Base-by-base conservation (phyloP, 768 basidiomycete genomes). In the Vararia minispora region DNA sequence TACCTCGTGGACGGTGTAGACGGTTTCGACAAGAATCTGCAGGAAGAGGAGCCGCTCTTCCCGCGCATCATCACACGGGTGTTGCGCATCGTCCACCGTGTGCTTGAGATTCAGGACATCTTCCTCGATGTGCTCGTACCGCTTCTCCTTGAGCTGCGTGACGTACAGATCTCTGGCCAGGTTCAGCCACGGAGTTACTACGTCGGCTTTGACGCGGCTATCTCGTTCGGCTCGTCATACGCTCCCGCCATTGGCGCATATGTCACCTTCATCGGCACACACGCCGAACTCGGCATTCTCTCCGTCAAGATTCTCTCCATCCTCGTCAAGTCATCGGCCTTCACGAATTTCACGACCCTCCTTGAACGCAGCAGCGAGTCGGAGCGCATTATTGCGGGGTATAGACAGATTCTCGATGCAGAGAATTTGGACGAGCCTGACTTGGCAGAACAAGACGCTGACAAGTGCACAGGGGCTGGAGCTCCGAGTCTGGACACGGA, bases 81-180 rank as follows among this genome's bases (percentile, higher is more conserved):
- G 6, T 65, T 98, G 25, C 68, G 91, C 37, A 87, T 94, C 45
- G 67, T 88, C 12, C 72, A 78, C 44, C 79, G 89, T 1, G 70
- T 84, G 0, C 63, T 97, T 41, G 85, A 90, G 45, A 70, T 89
- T 20, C 91, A 98, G 52, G 79, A 84, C 35, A 71, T 89, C 39
- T 95, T 92, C 65, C 66, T 91, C 28, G 90, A 97, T 39, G 78
- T 91, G 17, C 72, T 94, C 34, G 62, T 94, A 3, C 88, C 89
- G 2, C 60, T 82, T 16, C 69, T 92, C 6, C 63, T 72, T 14
- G 80, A 88, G 39, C 65, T 76, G 41, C 74, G 74, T 43, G 72
- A 69, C 43, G 56, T 71, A 0, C 56, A 71, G 0, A 53, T 79
- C 32, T 58, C 75, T 18, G 76, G 76, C 21, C 66, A 62, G 6